These are phyloP conservation scores for Aphanomyces invadans DNA, from an alignment of 352 stramenopile genomes.

Conservation along the genomic window DNA sequence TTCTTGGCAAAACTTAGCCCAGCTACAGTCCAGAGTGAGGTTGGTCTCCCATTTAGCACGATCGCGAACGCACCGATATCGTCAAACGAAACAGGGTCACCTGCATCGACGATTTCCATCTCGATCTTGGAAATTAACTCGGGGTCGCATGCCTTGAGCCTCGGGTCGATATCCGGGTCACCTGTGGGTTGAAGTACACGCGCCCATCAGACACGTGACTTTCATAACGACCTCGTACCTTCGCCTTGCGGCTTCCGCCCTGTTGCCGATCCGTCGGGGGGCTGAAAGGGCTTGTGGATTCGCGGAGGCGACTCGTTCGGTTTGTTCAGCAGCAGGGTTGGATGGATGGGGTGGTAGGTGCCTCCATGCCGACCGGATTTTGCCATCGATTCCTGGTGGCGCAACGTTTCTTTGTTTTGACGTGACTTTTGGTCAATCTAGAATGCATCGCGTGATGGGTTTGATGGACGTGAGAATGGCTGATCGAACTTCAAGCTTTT, in stretches of 20 bases:
- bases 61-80: constrained; percentile 93
- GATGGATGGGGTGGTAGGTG: constrained; percentile 69
- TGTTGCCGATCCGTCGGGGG: constrained; percentile 42
- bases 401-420: constrained; percentile 31
- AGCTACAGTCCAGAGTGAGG: constrained; percentile 56
- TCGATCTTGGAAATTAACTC: constrained; percentile 95
- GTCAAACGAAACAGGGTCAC: constrained; percentile 92
- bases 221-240: too few species aligned
- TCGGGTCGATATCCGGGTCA: constrained; percentile 90
- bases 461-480: neutral
- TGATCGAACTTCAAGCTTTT: constrained; percentile 47
- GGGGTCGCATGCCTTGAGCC: constrained; percentile 90
- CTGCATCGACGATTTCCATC: constrained; percentile 95
- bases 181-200: too few species aligned
- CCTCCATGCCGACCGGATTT: constrained; percentile 34
- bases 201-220: too few species aligned
- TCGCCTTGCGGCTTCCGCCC: too few species aligned
- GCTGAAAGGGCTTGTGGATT: constrained; percentile 71
- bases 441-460: neutral
- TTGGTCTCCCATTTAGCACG: too few species aligned
- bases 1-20: constrained; percentile 96
- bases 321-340: constrained; percentile 52
- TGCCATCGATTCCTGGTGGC: constrained; percentile 25
- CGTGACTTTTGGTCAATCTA: constrained; percentile 26
- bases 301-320: constrained; percentile 27